A percentile compares a stretch with the other conserved stretches of the same genome.
Evolutionary conservation across 1,284 basidiomycete genomes (phyloP).

Genomic region (Pisolithus thermaeus): DNA sequence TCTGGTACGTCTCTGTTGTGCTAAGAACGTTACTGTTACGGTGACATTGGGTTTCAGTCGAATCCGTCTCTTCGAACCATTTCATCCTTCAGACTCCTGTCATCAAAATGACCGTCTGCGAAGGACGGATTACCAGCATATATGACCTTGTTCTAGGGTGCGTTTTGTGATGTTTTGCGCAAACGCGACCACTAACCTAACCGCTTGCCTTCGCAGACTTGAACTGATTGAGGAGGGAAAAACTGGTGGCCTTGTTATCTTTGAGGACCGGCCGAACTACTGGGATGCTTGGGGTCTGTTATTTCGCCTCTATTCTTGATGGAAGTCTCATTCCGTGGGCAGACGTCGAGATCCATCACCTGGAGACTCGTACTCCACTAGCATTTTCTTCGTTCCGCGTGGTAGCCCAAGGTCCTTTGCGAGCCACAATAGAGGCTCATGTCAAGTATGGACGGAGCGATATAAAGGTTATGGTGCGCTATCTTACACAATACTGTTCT

Average conservation of each 20-base stretch:
- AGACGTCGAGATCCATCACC: constrained; percentile 94
- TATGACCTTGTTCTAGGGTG: constrained; percentile 68
- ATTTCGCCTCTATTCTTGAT: not conserved
- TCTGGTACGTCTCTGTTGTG: constrained; percentile 42
- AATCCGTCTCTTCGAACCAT: constrained; percentile 56
- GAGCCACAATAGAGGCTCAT: constrained; percentile 67
- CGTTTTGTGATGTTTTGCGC: constrained; percentile 24
- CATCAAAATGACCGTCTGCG: constrained; percentile 70
- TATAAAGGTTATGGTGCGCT: constrained; percentile 65
- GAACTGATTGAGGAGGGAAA: constrained; percentile 74
- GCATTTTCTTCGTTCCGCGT: constrained; percentile 72
- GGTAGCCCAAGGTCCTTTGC: constrained; percentile 74
- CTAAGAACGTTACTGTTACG: no score
- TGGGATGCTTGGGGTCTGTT: constrained; percentile 79
- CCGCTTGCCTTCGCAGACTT: constrained; percentile 42
- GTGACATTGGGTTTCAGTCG: constrained; percentile 32
- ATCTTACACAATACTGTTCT: not conserved
- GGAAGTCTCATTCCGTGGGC: not conserved
- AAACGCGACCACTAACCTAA: not conserved
- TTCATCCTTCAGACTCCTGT: constrained; percentile 69
- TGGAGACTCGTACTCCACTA: constrained; percentile 79
- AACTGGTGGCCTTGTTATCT: constrained; percentile 84
- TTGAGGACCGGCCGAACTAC: constrained; percentile 83
- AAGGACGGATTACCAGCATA: constrained; percentile 80
- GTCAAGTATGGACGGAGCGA: constrained; percentile 76